Evolutionary conservation across 768 basidiomycete species (phyloP), one percentile per base, ranked within the genome.

Genomic region (Suillus decipiens): DNA sequence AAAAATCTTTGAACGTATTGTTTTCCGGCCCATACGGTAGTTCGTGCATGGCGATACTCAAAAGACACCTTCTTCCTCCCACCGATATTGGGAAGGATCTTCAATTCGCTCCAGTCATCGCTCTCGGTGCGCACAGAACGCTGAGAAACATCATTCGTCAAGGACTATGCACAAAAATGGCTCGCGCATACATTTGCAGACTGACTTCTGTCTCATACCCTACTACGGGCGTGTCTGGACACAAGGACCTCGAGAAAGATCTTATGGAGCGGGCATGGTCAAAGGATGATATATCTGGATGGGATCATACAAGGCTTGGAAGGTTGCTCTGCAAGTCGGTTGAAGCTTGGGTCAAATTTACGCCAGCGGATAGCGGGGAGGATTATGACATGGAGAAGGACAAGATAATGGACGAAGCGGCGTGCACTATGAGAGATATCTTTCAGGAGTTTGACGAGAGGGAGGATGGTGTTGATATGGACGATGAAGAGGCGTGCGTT

Each of bases 181-280:
- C 88, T 0, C 80, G 88, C 33, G 86, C 88, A 3, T 89, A 85
- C 67, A 89, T 91, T 61, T 76, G 80, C 3, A 80, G 84, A 48
- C 79, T 86, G 67, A 79, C 76, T 15, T 80, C 85, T 2, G 69
- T 80, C 14, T 78, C 78, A 11, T 88, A 89, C 62, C 81, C 86
- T 0, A 80, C 81, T 45, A 84, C 88, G 1, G 89, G 88, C 14
- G 84, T 82, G 1, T 85, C 87, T 0, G 80, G 81, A 0, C 80
- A 84, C 48, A 78, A 89, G 69, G 85, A 85, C 60, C 72, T 92
- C 10, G 87, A 86, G 62, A 78, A 77, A 48, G 87, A 87, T 19
- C 72, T 90, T 63, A 83, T 91, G 82, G 89, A 90, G 67, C 81
- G 83, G 2, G 89, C 89, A 0, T 92, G 89, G 89, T 81, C 88